Conservation (phyloP, 352 stramenopile species). For the Globisporangium parvum region DNA sequence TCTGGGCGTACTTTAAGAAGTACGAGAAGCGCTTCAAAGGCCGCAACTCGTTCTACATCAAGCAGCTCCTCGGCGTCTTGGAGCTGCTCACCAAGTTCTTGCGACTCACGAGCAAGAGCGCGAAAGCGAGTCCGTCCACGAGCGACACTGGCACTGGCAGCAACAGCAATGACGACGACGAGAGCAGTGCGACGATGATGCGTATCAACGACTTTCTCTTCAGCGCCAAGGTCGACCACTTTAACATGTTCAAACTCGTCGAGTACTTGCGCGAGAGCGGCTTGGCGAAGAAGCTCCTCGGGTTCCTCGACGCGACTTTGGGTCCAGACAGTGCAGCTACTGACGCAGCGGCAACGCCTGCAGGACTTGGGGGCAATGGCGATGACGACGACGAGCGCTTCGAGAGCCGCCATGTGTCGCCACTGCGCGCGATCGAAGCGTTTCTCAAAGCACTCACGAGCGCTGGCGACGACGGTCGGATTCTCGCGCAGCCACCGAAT, state of each 20-base stretch:
- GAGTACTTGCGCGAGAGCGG: conserved; percentile 75
- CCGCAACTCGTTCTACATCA: conserved; percentile 88
- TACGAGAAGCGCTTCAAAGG: conserved; percentile 86
- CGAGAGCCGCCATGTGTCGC: conserved; percentile 78
- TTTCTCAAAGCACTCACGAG: conserved; percentile 76
- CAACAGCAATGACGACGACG: conserved; percentile 27
- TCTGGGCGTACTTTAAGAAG: conserved; percentile 86
- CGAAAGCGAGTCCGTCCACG: background rate
- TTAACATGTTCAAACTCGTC: conserved; percentile 89
- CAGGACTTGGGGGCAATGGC: background rate
- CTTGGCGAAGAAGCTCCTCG: conserved; percentile 79
- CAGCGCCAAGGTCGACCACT: conserved; percentile 70
- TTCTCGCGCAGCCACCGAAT: conserved; percentile 58
- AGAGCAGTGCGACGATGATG: conserved; percentile 43
- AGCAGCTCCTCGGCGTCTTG: conserved; percentile 76
- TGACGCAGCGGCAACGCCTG: background rate
- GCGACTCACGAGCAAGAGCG: conserved; percentile 36
- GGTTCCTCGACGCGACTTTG: conserved; percentile 63
- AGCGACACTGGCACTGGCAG: background rate
- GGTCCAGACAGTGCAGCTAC: background rate
- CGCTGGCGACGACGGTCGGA: conserved; percentile 56
- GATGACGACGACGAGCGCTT: conserved; percentile 34
- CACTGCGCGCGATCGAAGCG: conserved; percentile 64
- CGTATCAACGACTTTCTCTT: conserved; percentile 86
- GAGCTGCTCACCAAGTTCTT: conserved; percentile 78